These are phyloP conservation scores for Harringtonia lauricola DNA, from an alignment of 2,329 filamentous ascomycete species.

Conservation along the genomic window DNA sequence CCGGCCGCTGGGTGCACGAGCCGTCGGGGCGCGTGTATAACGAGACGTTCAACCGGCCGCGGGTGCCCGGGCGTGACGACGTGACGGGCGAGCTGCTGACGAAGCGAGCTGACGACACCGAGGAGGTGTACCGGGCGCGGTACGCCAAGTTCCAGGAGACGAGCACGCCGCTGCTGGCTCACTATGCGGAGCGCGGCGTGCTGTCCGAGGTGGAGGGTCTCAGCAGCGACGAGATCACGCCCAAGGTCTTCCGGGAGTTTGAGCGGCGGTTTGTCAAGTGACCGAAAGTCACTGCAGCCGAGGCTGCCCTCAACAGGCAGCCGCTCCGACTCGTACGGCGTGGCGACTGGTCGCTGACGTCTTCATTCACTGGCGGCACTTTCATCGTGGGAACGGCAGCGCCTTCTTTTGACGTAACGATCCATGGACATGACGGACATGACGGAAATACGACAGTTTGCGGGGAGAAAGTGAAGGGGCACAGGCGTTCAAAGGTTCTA, in stretches of 20 bases:
- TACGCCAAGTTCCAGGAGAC: constrained; percentile 80
- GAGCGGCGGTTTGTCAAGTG: constrained; percentile 54
- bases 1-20: constrained; percentile 87
- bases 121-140: constrained; percentile 73
- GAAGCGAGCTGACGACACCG: constrained; percentile 75
- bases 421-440: too few species aligned
- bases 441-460: too few species aligned
- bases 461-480: too few species aligned
- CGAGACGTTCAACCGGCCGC: constrained; percentile 80
- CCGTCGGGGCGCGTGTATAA: constrained; percentile 92
- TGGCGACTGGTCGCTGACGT: too few species aligned
- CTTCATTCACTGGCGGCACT: too few species aligned
- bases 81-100: constrained; percentile 79
- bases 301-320: too few species aligned
- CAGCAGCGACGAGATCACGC: constrained; percentile 89
- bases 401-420: too few species aligned
- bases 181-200: constrained; percentile 77
- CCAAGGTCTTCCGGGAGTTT: constrained; percentile 77
- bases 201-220: constrained; percentile 80
- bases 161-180: constrained; percentile 72
- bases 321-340: too few species aligned
- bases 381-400: too few species aligned
- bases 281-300: neutral
- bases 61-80: constrained; percentile 72
- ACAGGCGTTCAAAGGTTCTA: too few species aligned